These are phyloP conservation scores for Trichosporon sp. DNA, from an alignment of 1,284 basidiomycete genomes.

Conservation along the genomic window DNA sequence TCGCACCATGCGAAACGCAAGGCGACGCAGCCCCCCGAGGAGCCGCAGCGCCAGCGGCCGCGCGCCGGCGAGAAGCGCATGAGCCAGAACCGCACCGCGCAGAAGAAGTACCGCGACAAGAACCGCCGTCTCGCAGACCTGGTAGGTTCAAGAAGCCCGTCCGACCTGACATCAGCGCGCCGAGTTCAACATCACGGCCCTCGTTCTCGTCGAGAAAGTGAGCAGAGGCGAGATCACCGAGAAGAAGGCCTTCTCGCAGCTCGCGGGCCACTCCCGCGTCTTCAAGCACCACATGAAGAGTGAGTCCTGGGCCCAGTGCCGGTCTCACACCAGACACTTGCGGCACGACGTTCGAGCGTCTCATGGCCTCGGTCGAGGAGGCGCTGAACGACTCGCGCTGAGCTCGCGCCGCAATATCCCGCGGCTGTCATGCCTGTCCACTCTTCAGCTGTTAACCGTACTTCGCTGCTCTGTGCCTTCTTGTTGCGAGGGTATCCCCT, in stretches of 20 bases:
- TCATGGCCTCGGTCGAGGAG: not conserved
- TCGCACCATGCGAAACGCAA: not conserved
- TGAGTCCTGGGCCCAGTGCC: not conserved
- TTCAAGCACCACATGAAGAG: conserved; percentile 5
- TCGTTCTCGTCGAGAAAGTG: not conserved
- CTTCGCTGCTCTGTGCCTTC: not conserved
- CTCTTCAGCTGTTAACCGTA: not conserved
- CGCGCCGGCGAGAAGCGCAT: conserved; percentile 14
- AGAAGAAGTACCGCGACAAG: conserved; percentile 21
- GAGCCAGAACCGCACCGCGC: conserved; percentile 18
- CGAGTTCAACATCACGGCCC: conserved; percentile 10
- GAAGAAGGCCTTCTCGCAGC: not conserved
- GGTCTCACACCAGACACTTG: not conserved
- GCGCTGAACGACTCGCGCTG: not conserved
- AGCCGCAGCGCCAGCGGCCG: not conserved
- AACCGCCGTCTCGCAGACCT: conserved; percentile 8
- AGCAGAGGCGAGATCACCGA: not conserved
- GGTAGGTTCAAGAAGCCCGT: too few species aligned
- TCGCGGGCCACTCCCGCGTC: conserved; percentile 1
- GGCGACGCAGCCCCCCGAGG: not conserved
- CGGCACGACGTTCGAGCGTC: not conserved
- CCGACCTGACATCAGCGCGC: conserved; percentile 11
- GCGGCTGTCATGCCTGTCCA: not conserved
- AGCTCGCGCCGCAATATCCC: not conserved
- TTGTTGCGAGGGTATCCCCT: not conserved